Percentiles rank a stretch among this genome's conserved stretches.
phyloP scores from a whole-genome alignment of 106 monocot species.

The Allium cepa region DNA sequence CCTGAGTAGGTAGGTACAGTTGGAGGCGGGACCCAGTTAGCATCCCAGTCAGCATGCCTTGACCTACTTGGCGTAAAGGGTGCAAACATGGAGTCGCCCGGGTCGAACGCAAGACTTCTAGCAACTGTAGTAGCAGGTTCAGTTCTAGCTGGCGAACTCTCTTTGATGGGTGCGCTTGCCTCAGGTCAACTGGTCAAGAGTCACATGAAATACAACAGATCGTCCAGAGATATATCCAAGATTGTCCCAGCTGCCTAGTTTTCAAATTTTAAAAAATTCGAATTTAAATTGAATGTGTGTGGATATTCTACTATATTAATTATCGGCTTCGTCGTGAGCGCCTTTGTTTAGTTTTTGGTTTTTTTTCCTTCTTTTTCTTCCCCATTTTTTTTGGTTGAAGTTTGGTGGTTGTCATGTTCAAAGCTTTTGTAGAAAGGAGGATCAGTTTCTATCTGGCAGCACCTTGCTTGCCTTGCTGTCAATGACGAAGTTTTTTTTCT shows the following conservation, averaged over 20 bases:
- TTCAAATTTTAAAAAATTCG: no score
- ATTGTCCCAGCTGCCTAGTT: neutral
- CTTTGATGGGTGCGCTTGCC: slow-evolving; percentile 77
- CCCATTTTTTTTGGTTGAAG: no score
- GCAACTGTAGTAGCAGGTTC: slow-evolving; percentile 82
- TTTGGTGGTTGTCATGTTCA: no score
- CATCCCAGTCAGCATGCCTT: slow-evolving; percentile 78
- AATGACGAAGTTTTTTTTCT: no score
- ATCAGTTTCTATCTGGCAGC: no score
- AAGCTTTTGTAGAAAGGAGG: no score
- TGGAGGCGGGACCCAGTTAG: slow-evolving; percentile 93
- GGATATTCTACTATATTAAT: no score
- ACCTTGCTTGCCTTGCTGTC: no score
- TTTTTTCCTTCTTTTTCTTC: no score
- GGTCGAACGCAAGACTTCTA: slow-evolving; percentile 68
- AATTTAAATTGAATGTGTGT: no score
- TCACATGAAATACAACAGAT: slow-evolving; percentile 95
- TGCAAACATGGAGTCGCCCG: slow-evolving; percentile 61
- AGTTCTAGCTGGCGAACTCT: slow-evolving; percentile 90
- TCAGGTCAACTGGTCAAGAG: slow-evolving; percentile 82
- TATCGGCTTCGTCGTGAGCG: no score
- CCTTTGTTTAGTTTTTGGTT: no score
- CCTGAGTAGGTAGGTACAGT: slow-evolving; percentile 68
- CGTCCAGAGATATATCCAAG: slow-evolving; percentile 52
- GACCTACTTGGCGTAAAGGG: slow-evolving; percentile 96